phyloP scores from a whole-genome alignment of 2,329 filamentous ascomycete species.

The Epichloe gansuensis region DNA sequence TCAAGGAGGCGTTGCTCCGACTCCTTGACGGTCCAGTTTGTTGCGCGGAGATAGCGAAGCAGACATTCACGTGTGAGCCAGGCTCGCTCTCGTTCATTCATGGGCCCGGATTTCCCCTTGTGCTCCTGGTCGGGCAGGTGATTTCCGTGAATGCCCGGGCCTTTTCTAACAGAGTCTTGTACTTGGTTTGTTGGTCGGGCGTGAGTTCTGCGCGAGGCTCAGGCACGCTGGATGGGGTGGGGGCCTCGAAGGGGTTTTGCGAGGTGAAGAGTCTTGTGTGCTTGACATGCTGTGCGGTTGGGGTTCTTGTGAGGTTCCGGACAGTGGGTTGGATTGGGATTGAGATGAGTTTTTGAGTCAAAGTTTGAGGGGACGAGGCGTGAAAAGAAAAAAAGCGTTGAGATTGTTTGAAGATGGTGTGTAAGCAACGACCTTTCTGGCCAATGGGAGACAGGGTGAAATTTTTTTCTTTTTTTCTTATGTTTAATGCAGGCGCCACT shows the following conservation, averaged over 20 bases:
- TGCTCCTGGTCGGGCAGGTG: conserved; percentile 30
- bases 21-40: conserved; percentile 73
- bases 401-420: no score
- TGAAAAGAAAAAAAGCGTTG: no score
- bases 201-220: conserved; percentile 48
- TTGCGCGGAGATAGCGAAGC: conserved; percentile 82
- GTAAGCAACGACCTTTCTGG: no score
- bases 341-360: neutral
- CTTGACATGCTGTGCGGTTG: neutral
- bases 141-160: conserved; percentile 62
- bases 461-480: no score
- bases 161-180: conserved; percentile 59
- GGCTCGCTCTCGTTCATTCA: conserved; percentile 71
- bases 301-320: neutral
- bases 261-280: conserved; percentile 7
- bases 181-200: conserved; percentile 69
- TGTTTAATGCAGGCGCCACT: no score
- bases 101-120: conserved; percentile 46
- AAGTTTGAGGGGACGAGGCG: no score
- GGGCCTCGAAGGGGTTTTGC: conserved; percentile 44
- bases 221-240: conserved; percentile 46
- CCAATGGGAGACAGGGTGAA: no score
- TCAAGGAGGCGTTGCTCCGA: conserved; percentile 67
- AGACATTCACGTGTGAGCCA: conserved; percentile 91
- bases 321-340: neutral